Base-by-base conservation (phyloP, 179 eudicot genomes). In the Silene vulgaris region DNA sequence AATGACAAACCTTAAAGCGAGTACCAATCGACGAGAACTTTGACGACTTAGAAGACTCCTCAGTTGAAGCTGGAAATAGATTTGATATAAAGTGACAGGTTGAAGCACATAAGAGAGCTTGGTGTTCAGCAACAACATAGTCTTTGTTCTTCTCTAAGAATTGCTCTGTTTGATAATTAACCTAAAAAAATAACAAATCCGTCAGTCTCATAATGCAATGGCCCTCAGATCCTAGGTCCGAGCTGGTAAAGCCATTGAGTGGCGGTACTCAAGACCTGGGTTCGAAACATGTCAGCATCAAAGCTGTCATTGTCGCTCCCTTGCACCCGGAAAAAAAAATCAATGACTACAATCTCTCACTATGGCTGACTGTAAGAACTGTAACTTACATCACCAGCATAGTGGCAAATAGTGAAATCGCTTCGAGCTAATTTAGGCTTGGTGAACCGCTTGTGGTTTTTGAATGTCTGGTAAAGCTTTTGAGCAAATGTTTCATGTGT, bases 71-170 rank as follows among this genome's bases (percentile, higher is more conserved):
- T 50, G 94, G 96, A 85, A 94, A 91, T 76, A 94, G 82, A 72
- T 85, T 77, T 43, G 98, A 82, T 29, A 87, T 91, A 82, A 94
- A 94, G 83, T 85, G 79, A 78, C 97, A 91, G 48, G 60, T 75
- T 12, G 98, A 94, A 80, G 90, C 92, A 86, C 78, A 75, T 77
- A 94, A 76, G 77, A 94, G 96, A 19, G 89, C 88, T 78, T 94
- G 97, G 77, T 94, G 97, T 78, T 94, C 98, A 75, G 96, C 97
- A 80, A 94, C 79, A 65, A 94, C 97, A 81, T 94, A 94, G 78
- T 94, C 98, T 83, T 94, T 94, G 89, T 94, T 94, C 82, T 94
- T 94, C 74, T 94, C 98, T 78, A 91, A 79, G 74, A 94, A 94
- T 65, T 80, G 81, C 59, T 91, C 98, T 20, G 98, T 94, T 82